Percentiles rank a stretch among this genome's conserved stretches.
phyloP scores from a whole-genome alignment of 768 basidiomycete genomes.

The Phaeotremella fagi region DNA sequence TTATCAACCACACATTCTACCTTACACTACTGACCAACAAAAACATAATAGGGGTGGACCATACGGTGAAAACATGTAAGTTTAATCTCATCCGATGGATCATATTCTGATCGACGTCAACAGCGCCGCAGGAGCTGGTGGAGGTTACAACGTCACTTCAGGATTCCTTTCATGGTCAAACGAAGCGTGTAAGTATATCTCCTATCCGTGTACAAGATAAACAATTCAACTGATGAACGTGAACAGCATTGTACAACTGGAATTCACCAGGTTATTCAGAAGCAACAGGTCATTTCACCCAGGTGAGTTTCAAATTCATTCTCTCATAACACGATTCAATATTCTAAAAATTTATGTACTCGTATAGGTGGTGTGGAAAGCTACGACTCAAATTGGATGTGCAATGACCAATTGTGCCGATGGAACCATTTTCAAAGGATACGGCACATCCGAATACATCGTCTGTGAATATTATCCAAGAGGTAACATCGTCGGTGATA shows the following conservation, averaged over 20 bases:
- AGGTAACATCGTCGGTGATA: conserved; percentile 23
- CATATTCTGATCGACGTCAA: background rate
- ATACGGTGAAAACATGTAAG: conserved; percentile 41
- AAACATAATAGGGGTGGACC: conserved; percentile 19
- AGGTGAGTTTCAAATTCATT: conserved; percentile 1
- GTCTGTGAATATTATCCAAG: conserved; percentile 24
- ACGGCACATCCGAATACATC: conserved; percentile 11
- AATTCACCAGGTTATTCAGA: conserved; percentile 21
- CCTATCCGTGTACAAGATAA: background rate
- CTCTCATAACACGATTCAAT: background rate
- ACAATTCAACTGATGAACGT: background rate
- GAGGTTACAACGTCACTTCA: conserved; percentile 16
- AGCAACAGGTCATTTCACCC: conserved; percentile 32
- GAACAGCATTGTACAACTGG: conserved; percentile 21
- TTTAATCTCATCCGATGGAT: background rate
- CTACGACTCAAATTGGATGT: conserved; percentile 38
- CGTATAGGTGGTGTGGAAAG: conserved; percentile 33
- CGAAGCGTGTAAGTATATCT: conserved; percentile 23
- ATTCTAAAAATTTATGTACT: too few species aligned
- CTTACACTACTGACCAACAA: background rate
- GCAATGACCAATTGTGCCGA: conserved; percentile 26
- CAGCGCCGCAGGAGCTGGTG: conserved; percentile 20
- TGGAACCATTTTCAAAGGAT: conserved; percentile 22
- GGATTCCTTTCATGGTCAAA: conserved; percentile 30
- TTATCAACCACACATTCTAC: background rate